Evolutionary conservation across 805 yeast species (phyloP).

Genomic region (Zygotorulaspora danielsina): DNA sequence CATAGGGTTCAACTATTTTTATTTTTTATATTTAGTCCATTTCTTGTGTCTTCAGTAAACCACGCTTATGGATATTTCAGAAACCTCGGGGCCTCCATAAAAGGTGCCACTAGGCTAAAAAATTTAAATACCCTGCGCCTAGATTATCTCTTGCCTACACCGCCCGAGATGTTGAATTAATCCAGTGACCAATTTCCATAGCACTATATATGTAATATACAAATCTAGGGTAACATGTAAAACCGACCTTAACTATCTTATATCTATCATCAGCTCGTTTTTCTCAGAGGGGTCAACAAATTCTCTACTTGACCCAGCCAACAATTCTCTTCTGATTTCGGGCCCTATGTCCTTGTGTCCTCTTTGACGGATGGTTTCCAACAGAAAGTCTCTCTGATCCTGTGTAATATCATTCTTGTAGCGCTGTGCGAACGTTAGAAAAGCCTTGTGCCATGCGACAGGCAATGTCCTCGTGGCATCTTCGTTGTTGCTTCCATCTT

Average conservation of each 20-base stretch:
- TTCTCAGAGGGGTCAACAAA: conserved; percentile 30
- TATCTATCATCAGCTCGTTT: conserved; percentile 35
- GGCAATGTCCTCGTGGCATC: conserved; percentile 57
- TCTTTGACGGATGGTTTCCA: conserved; percentile 88
- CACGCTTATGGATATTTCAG: no score
- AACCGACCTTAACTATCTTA: conserved; percentile 15
- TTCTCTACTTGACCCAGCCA: conserved; percentile 76
- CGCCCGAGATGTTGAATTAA: no score
- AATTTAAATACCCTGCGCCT: no score
- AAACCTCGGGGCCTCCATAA: no score
- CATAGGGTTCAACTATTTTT: no score
- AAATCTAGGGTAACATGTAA: no score
- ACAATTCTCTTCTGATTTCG: conserved; percentile 87
- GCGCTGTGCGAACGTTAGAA: conserved; percentile 89
- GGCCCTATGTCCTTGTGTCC: conserved; percentile 87
- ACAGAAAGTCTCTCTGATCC: conserved; percentile 90
- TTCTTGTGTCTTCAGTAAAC: no score
- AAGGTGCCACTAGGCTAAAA: no score
- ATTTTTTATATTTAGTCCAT: no score
- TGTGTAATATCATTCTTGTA: conserved; percentile 98
- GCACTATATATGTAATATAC: no score
- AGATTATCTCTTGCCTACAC: no score
- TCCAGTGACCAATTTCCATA: no score
- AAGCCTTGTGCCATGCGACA: conserved; percentile 96
- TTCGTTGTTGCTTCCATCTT: conserved; percentile 40